Evolutionary conservation across 768 basidiomycete genomes (phyloP), one percentile per base, ranked within the genome.

Genomic region (Lactifluus volemus): DNA sequence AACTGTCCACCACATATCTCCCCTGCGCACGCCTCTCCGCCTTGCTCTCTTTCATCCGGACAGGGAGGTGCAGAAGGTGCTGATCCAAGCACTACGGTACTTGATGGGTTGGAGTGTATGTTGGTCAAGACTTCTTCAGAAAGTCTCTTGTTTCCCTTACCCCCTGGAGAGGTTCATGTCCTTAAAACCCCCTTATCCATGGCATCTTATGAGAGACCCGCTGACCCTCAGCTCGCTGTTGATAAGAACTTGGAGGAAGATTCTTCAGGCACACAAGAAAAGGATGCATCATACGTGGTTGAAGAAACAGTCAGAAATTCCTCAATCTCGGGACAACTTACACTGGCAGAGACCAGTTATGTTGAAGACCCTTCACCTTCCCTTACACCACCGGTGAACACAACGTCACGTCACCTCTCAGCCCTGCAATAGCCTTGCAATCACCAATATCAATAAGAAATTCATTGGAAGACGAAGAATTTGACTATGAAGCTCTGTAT

Each of bases 401-500:
- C 32, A n/a, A 19, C 17, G 12, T 47, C 17, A 15, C 61, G 34
- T 49, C 47, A 5, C 29, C 45, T 41, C 45, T 21, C 47, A 10
- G 11, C 32, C 36, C 30, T 30, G 21, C 51, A 5, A 30, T 34
- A 49, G 14, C 32, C n/a, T 36, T 42, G 29, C 38, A 11, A 38
- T 58, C 55, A 12, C 55, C 60, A 25, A 25, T 61, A 49, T 48
- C 51, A 21, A 17, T 34, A 2, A 7, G 52, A n/a, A 2, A 42
- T 42, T 48, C 54, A 0, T 15, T 29, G 39, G 49, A 53, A 30
- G 32, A 25, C 10, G 50, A n/a, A 49, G 55, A 49, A 12, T 29
- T 49, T 34, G 60, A 62, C 19, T 64, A 64, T 25, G 60, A 62
- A 15, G 55, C 51, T 44, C 12, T 65, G 47, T 64, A 65, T 47